These are phyloP conservation scores for Nemania abortiva DNA, from an alignment of 2,329 filamentous ascomycete species.

Conservation along the genomic window DNA sequence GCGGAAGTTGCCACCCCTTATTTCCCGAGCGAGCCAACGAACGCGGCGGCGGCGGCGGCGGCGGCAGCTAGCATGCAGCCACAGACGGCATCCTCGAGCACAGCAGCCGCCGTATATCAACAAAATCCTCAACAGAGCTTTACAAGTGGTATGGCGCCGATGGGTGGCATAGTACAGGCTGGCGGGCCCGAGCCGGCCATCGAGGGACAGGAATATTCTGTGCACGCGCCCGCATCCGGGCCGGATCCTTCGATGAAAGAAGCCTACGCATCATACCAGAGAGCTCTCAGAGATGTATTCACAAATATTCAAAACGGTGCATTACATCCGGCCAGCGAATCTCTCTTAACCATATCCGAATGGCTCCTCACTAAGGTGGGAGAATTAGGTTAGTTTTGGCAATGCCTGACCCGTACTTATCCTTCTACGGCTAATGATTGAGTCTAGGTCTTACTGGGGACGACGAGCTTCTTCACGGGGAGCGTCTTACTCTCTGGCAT, in stretches of 20 bases:
- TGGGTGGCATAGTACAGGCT: constrained; percentile 61
- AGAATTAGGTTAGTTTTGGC: constrained; percentile 63
- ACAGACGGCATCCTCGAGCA: constrained; percentile 60
- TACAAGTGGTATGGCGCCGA: constrained; percentile 59
- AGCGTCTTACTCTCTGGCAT: constrained; percentile 88
- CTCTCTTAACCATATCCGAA: constrained; percentile 64
- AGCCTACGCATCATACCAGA: constrained; percentile 75
- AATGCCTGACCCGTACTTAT: constrained; percentile 19
- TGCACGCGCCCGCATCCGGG: background rate
- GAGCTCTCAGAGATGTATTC: constrained; percentile 75
- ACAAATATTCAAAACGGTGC: constrained; percentile 72
- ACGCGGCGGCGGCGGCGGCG: constrained; percentile 70
- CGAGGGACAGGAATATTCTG: constrained; percentile 67
- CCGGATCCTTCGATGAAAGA: constrained; percentile 68
- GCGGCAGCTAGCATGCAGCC: constrained; percentile 67
- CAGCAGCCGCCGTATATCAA: constrained; percentile 74
- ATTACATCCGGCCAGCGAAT: constrained; percentile 64
- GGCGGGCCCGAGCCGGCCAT: constrained; percentile 61
- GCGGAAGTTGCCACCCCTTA: constrained; percentile 77
- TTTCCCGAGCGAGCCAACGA: constrained; percentile 76
- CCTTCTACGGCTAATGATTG: constrained; percentile 43
- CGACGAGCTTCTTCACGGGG: constrained; percentile 78
- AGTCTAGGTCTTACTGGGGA: constrained; percentile 83
- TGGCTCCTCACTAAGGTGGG: constrained; percentile 68
- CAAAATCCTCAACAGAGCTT: constrained; percentile 70